Evolutionary conservation across 2,329 filamentous ascomycete species (phyloP), one percentile per base, ranked within the genome.

Genomic region (Hirsutella minnesotensis): DNA sequence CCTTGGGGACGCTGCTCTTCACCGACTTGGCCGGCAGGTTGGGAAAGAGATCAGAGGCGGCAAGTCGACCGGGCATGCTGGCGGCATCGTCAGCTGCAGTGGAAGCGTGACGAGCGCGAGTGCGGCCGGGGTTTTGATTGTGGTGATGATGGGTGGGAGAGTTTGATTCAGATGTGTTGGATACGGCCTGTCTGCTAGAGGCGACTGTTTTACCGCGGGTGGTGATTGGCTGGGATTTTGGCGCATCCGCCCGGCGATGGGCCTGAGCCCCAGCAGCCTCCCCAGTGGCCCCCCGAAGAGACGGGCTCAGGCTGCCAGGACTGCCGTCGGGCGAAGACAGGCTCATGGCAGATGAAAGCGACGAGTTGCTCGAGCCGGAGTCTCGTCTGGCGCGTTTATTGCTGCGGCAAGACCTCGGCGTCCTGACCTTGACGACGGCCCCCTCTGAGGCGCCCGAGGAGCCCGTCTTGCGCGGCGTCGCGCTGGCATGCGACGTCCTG

Each of bases 321-420:
- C 29, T 38, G 41, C 27, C 56, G 42, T 63, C 61, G 22, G 63
- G 64, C 40, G 64, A 66, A 38, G 63, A 62, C 41, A 66, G 52
- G 50, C 58, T 65, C 56, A 59, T 55, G 36, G 54, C 56, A 16
- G 63, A 62, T 16, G 64, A 66, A 21, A 67, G 58, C n/a, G 65
- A 67, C 18, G 65, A 67, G 50, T 65, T 62, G 55, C 64, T 67
- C 8, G 61, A 62, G 24, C 52, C 60, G 29, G 64, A 67, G 44
- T 58, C 58, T 30, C 61, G 55, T 35, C 64, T 55, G 22, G 48
- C 48, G 43, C 55, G 53, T 62, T 20, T 59, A 56, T 27, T 39
- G 40, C 44, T 30, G 40, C 40, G 40, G 30, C 38, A 24, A 43
- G 60, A 59, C 27, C 44, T 39, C n/a, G 63, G 62, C 22, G 63